Conservation (phyloP, 2,329 filamentous ascomycete genomes). For the Scedosporium minutisporum region DNA sequence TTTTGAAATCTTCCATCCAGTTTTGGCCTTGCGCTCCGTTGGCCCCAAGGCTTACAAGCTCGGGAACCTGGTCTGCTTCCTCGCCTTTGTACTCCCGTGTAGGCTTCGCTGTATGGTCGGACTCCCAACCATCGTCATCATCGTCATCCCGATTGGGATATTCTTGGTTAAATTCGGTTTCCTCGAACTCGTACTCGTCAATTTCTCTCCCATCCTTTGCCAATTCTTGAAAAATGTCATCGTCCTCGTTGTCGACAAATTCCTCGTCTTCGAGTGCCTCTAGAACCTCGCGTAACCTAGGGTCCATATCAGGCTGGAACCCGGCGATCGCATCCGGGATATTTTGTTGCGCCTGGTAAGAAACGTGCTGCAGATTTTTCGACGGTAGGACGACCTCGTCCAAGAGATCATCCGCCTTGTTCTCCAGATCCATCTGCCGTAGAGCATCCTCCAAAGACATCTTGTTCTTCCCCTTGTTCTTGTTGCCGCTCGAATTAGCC, state of each 20-base stretch:
- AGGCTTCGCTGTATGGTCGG: constrained; percentile 83
- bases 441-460: constrained; percentile 75
- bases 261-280: constrained; percentile 93
- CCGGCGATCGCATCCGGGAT: constrained; percentile 84
- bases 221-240: constrained; percentile 73
- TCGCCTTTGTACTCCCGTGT: constrained; percentile 42
- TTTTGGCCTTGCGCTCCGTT: constrained; percentile 61
- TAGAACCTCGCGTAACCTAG: constrained; percentile 76
- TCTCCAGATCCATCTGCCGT: constrained; percentile 47
- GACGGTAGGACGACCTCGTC: constrained; percentile 70
- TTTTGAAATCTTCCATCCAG: constrained; percentile 88
- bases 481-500: constrained; percentile 50
- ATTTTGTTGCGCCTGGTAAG: constrained; percentile 89
- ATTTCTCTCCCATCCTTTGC: constrained; percentile 63
- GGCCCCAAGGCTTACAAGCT: constrained; percentile 35
- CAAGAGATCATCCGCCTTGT: constrained; percentile 48
- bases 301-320: constrained; percentile 98
- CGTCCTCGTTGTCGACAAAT: constrained; percentile 76
- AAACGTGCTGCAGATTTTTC: constrained; percentile 65
- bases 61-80: constrained; percentile 28
- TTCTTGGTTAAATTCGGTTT: constrained; percentile 30
- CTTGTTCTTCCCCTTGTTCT: constrained; percentile 66
- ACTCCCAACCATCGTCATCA: constrained; percentile 86
- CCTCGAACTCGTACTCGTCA: constrained; percentile 71
- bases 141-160: constrained; percentile 30